A percentile compares a stretch with the other conserved stretches of the same genome.
Conservation (phyloP, 495 filamentous ascomycete genomes). For the Cercophora newfieldiana region DNA sequence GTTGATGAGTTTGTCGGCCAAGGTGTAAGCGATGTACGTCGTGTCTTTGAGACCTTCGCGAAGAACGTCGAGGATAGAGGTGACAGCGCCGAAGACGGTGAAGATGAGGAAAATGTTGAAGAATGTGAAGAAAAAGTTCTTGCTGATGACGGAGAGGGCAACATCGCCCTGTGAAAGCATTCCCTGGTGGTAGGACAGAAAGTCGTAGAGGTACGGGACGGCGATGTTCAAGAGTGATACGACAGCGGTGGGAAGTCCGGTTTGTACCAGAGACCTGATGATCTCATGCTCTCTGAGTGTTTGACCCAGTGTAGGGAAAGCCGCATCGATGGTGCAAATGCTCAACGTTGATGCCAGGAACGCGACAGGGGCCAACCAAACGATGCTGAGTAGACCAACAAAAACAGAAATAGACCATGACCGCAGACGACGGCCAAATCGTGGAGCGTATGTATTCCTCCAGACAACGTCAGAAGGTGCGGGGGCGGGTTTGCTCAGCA, state of each 20-base stretch:
- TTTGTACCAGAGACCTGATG: conserved; percentile 74
- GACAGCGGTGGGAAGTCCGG: conserved; percentile 80
- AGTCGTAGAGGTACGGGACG: conserved; percentile 94
- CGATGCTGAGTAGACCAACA: conserved; percentile 76
- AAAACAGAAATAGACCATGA: conserved; percentile 81
- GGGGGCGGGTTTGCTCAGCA: conserved; percentile 84
- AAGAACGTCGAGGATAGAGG: conserved; percentile 68
- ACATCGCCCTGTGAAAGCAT: conserved; percentile 93
- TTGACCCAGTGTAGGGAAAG: conserved; percentile 70
- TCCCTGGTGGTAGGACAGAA: conserved; percentile 84
- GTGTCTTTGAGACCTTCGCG: conserved; percentile 75
- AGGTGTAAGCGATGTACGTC: conserved; percentile 68
- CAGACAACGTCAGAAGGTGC: conserved; percentile 88
- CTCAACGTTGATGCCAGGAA: conserved; percentile 76
- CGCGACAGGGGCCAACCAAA: conserved; percentile 88
- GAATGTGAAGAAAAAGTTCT: conserved; percentile 99
- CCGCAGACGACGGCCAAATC: conserved; percentile 66
- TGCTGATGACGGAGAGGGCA: conserved; percentile 92
- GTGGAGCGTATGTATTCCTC: conserved; percentile 87
- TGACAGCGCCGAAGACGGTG: conserved; percentile 82
- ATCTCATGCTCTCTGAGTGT: conserved; percentile 65
- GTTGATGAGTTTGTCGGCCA: conserved; percentile 72
- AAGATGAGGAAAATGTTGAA: conserved; percentile 98
- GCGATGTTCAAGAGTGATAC: conserved; percentile 83
- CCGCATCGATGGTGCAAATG: conserved; percentile 69